phyloP scores from a whole-genome alignment of 2,329 filamentous ascomycete species.

The Eutypa lata region DNA sequence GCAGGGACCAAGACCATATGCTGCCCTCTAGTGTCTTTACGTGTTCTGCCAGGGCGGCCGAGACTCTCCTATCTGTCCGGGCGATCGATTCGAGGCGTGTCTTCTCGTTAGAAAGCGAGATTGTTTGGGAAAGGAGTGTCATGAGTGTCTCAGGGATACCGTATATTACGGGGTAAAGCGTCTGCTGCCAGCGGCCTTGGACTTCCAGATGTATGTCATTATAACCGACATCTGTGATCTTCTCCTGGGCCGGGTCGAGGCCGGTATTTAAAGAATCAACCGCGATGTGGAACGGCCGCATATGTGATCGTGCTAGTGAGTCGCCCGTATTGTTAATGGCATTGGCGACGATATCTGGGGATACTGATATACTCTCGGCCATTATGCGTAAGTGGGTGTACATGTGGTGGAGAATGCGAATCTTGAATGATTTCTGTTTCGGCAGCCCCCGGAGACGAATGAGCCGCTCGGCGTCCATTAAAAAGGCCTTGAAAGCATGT shows the following conservation, averaged over 20 bases:
- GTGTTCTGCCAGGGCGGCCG: slow-evolving; percentile 23
- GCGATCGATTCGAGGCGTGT: slow-evolving; percentile 25
- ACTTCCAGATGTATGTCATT: slow-evolving; percentile 41
- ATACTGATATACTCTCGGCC: slow-evolving; percentile 35
- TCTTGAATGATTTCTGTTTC: slow-evolving; percentile 36
- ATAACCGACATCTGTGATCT: slow-evolving; percentile 36
- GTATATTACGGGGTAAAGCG: slow-evolving; percentile 42
- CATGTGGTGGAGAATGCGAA: slow-evolving; percentile 43
- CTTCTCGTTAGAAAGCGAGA: slow-evolving; percentile 41
- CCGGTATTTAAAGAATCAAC: slow-evolving; percentile 23
- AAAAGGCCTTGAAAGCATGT: slow-evolving; percentile 12
- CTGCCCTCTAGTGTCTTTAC: slow-evolving; percentile 29
- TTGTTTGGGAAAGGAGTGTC: slow-evolving; percentile 37
- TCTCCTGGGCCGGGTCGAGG: slow-evolving; percentile 25
- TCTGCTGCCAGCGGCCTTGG: slow-evolving; percentile 36
- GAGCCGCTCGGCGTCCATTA: slow-evolving; percentile 40
- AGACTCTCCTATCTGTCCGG: slow-evolving; percentile 17
- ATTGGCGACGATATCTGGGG: background rate
- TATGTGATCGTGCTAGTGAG: background rate
- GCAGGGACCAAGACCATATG: slow-evolving; percentile 28
- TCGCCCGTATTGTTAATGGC: background rate
- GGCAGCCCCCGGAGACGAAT: slow-evolving; percentile 37
- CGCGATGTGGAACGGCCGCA: slow-evolving; percentile 26
- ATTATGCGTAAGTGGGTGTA: slow-evolving; percentile 44
- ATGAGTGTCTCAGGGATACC: slow-evolving; percentile 40